Conservation (phyloP, 305 asterid genomes). For the Solanum hybrid region DNA sequence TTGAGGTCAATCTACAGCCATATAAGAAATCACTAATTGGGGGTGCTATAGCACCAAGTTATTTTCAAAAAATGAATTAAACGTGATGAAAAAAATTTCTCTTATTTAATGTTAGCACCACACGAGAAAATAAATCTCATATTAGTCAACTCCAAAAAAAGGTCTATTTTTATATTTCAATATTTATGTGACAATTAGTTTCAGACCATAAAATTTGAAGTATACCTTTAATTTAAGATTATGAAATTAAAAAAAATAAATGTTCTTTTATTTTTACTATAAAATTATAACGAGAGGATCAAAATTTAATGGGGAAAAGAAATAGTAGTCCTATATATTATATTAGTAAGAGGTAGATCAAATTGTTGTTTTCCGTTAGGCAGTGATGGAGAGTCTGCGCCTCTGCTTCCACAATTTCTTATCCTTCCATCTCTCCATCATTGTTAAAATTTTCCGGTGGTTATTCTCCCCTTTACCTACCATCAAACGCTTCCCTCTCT, state of each 20-base stretch:
- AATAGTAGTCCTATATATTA: not conserved
- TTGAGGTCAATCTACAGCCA: not conserved
- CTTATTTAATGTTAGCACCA: not conserved
- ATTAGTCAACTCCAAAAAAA: not conserved
- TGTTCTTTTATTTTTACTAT: too few species aligned
- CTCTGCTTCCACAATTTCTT: conserved; percentile 22
- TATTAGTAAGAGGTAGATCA: not conserved
- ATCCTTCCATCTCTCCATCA: conserved; percentile 28
- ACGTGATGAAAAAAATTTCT: not conserved
- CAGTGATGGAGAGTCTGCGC: conserved; percentile 32
- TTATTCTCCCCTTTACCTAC: conserved; percentile 14
- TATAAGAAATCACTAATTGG: not conserved
- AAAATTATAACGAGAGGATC: not conserved
- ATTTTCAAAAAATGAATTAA: not conserved
- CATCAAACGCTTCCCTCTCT: conserved; percentile 29
- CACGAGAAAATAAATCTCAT: not conserved
- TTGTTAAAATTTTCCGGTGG: conserved; percentile 16
- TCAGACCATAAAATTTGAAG: not conserved
- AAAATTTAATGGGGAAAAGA: not conserved
- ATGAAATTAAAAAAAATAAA: not conserved
- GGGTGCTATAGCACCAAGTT: not conserved
- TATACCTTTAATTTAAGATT: not conserved
- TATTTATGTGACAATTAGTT: not conserved
- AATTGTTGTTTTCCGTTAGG: not conserved
- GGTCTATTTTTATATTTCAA: not conserved